Conservation (phyloP, 2,329 filamentous ascomycete genomes). For the Bipolaris oryzae region DNA sequence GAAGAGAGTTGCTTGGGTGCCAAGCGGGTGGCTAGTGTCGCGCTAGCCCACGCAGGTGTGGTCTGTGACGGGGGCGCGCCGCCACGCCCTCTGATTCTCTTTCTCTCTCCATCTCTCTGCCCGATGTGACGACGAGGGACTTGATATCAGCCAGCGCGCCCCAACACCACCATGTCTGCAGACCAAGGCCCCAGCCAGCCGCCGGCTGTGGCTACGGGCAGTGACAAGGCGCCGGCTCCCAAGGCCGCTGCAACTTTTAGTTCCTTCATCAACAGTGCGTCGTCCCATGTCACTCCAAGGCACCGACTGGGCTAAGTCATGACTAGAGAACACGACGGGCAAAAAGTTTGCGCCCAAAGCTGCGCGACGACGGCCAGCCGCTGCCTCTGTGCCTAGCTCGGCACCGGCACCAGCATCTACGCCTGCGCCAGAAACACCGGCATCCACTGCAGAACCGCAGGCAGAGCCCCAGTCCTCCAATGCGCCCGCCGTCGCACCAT, state of each 20-base stretch:
- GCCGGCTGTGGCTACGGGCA: slow-evolving; percentile 11
- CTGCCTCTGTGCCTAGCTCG: slow-evolving; percentile 28
- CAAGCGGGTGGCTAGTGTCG: slow-evolving; percentile 13
- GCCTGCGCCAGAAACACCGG: not conserved
- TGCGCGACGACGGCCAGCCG: slow-evolving; percentile 51
- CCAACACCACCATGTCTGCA: slow-evolving; percentile 31
- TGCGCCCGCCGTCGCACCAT: slow-evolving; percentile 12
- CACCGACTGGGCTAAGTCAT: slow-evolving; percentile 23
- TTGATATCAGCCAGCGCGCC: too few species aligned
- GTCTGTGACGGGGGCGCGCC: slow-evolving; percentile 12
- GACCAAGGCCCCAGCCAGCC: slow-evolving; percentile 28
- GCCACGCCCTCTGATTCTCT: slow-evolving; percentile 8
- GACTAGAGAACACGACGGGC: slow-evolving; percentile 50
- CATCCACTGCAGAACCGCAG: slow-evolving; percentile 21
- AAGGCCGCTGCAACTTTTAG: slow-evolving; percentile 31
- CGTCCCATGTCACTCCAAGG: slow-evolving; percentile 1
- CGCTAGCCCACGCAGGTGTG: slow-evolving; percentile 10
- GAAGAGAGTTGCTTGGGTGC: slow-evolving; percentile 27
- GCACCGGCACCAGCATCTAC: slow-evolving; percentile 12
- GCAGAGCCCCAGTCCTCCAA: slow-evolving; percentile 12
- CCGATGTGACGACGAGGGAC: not conserved
- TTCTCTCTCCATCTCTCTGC: slow-evolving; percentile 1
- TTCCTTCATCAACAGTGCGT: slow-evolving; percentile 43
- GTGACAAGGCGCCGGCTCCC: slow-evolving; percentile 24
- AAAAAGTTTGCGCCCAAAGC: slow-evolving; percentile 58